These are phyloP conservation scores for Chlorella sp. DNA, from an alignment of 139 green algal genomes.

Conservation along the genomic window DNA sequence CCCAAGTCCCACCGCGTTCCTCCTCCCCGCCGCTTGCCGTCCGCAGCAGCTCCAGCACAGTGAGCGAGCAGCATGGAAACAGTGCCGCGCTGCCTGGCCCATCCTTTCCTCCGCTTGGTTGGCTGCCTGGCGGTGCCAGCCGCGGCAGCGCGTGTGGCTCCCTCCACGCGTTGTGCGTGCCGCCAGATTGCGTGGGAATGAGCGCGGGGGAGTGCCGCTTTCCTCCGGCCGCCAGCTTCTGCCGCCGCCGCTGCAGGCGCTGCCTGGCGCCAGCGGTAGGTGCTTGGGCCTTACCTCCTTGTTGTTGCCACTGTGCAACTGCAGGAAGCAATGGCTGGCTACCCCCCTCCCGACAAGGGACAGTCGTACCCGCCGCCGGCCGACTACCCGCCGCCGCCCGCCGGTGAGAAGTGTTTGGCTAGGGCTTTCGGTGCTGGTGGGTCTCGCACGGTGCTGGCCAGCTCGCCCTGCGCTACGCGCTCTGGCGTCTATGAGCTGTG, in stretches of 20 bases:
- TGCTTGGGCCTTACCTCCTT: neutral
- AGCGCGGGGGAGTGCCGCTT: neutral
- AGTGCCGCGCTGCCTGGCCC: neutral
- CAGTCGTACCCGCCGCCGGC: slow-evolving; percentile 18
- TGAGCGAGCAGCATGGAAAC: neutral
- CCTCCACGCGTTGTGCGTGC: neutral
- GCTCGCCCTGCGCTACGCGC: neutral
- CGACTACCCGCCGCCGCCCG: neutral
- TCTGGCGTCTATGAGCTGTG: neutral
- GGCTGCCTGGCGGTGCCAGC: neutral
- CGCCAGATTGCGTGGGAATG: neutral
- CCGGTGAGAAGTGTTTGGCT: neutral
- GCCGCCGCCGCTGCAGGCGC: neutral
- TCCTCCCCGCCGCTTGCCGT: too few relatives aligned
- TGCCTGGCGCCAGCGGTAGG: neutral
- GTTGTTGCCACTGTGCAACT: neutral
- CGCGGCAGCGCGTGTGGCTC: neutral
- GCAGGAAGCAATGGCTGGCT: slow-evolving; percentile 9
- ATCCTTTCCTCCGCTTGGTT: neutral
- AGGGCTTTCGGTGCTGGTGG: neutral
- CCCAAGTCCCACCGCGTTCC: too few relatives aligned
- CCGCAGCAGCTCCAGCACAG: too few relatives aligned
- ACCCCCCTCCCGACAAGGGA: slow-evolving; percentile 18
- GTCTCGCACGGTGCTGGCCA: neutral
- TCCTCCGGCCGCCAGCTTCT: neutral